A percentile compares a stretch with the other conserved stretches of the same genome.
Evolutionary conservation across 2,329 filamentous ascomycete species (phyloP).

Genomic region (Trichoderma koningii): DNA sequence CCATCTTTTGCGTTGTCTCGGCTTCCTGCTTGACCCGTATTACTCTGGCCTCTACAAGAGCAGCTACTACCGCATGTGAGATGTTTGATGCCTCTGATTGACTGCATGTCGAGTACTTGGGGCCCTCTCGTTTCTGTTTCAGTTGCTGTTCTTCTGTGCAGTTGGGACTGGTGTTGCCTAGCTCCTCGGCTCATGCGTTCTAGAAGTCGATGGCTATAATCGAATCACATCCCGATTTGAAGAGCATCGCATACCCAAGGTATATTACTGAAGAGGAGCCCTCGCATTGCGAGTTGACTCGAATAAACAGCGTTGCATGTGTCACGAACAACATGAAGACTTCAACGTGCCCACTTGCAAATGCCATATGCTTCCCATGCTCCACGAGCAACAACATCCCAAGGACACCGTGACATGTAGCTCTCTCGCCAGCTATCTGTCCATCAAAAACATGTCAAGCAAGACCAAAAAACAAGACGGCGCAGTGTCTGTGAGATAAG

Average conservation of each 20-base stretch:
- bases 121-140: not conserved
- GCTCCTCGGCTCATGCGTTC: too few relatives aligned
- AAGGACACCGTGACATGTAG: not conserved
- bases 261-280: too few relatives aligned
- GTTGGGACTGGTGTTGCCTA: not conserved
- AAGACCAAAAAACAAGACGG: too few relatives aligned
- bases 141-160: not conserved
- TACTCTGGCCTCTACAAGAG: not conserved
- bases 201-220: too few relatives aligned
- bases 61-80: not conserved
- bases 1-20: conserved; percentile 21
- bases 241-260: too few relatives aligned
- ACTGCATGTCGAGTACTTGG: not conserved
- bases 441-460: not conserved
- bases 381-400: not conserved
- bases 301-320: too few relatives aligned
- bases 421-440: not conserved
- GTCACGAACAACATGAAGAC: too few relatives aligned
- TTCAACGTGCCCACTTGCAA: not conserved
- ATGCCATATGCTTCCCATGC: not conserved
- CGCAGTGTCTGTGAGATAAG: not conserved
- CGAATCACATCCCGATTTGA: too few relatives aligned
- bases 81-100: not conserved
- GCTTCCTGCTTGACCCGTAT: conserved; percentile 23
- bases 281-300: too few relatives aligned